A percentile compares a stretch with the other conserved stretches of the same genome.
These are phyloP conservation scores for Lichtheimia corymbifera DNA, from an alignment of 371 early-diverging fungal genomes.

Conservation along the genomic window DNA sequence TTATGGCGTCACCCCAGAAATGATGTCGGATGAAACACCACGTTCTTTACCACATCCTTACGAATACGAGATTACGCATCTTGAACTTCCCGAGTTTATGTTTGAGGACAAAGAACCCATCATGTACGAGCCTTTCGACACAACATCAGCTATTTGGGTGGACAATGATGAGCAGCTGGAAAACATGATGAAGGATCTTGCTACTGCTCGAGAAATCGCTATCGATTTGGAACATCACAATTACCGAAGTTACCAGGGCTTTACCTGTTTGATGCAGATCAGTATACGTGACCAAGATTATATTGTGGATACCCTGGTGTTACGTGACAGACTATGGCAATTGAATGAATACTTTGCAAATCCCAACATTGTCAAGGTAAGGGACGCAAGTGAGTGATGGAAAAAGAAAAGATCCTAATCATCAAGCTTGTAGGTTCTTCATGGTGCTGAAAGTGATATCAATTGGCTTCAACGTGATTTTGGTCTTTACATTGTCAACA, in stretches of 20 bases:
- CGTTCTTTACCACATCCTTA: constrained; percentile 85
- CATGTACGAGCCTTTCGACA: constrained; percentile 60
- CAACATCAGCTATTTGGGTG: constrained; percentile 67
- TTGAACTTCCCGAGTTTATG: constrained; percentile 75
- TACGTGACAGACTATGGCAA: constrained; percentile 74
- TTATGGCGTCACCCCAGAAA: constrained; percentile 29
- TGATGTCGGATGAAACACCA: constrained; percentile 4
- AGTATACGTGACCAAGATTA: constrained; percentile 89
- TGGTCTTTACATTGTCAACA: constrained; percentile 91
- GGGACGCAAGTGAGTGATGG: not conserved
- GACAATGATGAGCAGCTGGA: constrained; percentile 70
- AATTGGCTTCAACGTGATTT: constrained; percentile 97
- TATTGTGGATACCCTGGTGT: constrained; percentile 86
- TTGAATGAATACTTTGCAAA: constrained; percentile 88
- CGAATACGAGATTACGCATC: constrained; percentile 81
- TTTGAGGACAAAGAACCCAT: constrained; percentile 62
- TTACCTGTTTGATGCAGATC: constrained; percentile 94
- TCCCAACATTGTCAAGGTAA: constrained; percentile 86
- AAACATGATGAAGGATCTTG: constrained; percentile 63
- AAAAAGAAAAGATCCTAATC: not conserved
- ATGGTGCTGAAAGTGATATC: constrained; percentile 97
- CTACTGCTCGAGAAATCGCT: constrained; percentile 74
- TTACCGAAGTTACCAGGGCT: constrained; percentile 93
- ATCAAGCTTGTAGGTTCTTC: constrained; percentile 60
- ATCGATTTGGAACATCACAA: constrained; percentile 96